Conservation (phyloP, 2,329 filamentous ascomycete species). For the Peltaster fructicola region DNA sequence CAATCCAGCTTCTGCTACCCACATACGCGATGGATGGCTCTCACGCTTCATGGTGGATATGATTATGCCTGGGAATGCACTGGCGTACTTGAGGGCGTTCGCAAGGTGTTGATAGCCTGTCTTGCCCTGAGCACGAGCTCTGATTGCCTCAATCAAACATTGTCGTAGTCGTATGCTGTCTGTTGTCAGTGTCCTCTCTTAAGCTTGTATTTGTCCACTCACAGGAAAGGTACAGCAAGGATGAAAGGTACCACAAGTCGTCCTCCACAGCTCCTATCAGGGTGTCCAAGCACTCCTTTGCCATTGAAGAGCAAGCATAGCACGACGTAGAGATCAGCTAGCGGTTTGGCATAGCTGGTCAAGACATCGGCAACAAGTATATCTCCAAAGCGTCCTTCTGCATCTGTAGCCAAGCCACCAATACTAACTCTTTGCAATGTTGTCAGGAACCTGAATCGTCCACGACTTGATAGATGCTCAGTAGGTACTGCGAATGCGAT, state of each 20-base stretch:
- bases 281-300: constrained; percentile 58
- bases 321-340: constrained; percentile 75
- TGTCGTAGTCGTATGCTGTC: constrained; percentile 62
- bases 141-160: constrained; percentile 73
- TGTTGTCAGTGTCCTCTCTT: constrained; percentile 1
- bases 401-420: constrained; percentile 69
- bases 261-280: constrained; percentile 69
- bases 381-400: constrained; percentile 88
- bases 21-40: constrained; percentile 4
- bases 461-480: constrained; percentile 47
- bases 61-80: constrained; percentile 79
- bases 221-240: constrained; percentile 58
- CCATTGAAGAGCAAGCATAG: constrained; percentile 68
- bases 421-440: constrained; percentile 64
- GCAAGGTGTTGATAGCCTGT: constrained; percentile 49
- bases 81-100: constrained; percentile 91
- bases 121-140: constrained; percentile 40
- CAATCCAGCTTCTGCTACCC: constrained; percentile 4
- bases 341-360: constrained; percentile 84
- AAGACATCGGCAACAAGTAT: constrained; percentile 84
- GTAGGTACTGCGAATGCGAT: constrained; percentile 53
- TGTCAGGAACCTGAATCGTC: constrained; percentile 56
- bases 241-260: constrained; percentile 65
- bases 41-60: constrained; percentile 23
- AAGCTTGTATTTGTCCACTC: constrained; percentile 1